phyloP scores from a whole-genome alignment of 176 grass and related monocot genomes.

The Oryza coarctata region DNA sequence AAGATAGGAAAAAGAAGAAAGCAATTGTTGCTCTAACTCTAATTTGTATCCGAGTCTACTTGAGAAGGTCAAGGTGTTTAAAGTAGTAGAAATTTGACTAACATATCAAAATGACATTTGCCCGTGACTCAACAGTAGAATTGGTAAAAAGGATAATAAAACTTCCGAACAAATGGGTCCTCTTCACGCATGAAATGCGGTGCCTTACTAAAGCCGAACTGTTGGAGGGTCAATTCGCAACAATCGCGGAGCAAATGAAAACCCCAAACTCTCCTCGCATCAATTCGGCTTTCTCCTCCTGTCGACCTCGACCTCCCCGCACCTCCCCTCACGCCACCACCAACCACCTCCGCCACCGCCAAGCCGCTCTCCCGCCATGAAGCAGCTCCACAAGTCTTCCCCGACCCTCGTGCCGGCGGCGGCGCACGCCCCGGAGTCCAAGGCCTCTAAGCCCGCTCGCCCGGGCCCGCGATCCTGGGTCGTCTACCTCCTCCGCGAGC shows the following conservation, averaged over 20 bases:
- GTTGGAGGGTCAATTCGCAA: conserved; percentile 25
- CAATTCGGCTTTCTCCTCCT: background rate
- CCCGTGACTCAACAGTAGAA: background rate
- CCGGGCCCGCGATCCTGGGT: conserved; percentile 58
- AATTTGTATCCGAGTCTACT: too few relatives aligned
- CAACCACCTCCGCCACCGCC: background rate
- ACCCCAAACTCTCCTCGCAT: background rate
- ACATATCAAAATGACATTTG: too few relatives aligned
- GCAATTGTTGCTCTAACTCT: too few relatives aligned
- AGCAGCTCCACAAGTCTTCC: conserved; percentile 69
- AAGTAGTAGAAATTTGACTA: too few relatives aligned
- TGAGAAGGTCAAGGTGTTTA: too few relatives aligned
- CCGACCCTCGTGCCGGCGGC: conserved; percentile 32
- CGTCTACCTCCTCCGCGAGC: conserved; percentile 86
- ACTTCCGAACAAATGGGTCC: background rate
- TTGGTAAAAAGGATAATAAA: background rate
- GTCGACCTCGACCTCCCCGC: background rate
- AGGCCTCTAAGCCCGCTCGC: conserved; percentile 41
- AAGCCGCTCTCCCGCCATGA: conserved; percentile 51
- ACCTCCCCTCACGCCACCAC: background rate
- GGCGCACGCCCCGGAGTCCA: conserved; percentile 49
- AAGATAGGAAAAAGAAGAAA: too few relatives aligned
- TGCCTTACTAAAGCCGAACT: background rate
- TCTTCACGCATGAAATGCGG: background rate
- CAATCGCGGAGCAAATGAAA: background rate